A percentile compares a stretch with the other conserved stretches of the same genome.
These are phyloP conservation scores for Ceratobasidium sp. DNA, from an alignment of 1,284 basidiomycete species.

Conservation along the genomic window DNA sequence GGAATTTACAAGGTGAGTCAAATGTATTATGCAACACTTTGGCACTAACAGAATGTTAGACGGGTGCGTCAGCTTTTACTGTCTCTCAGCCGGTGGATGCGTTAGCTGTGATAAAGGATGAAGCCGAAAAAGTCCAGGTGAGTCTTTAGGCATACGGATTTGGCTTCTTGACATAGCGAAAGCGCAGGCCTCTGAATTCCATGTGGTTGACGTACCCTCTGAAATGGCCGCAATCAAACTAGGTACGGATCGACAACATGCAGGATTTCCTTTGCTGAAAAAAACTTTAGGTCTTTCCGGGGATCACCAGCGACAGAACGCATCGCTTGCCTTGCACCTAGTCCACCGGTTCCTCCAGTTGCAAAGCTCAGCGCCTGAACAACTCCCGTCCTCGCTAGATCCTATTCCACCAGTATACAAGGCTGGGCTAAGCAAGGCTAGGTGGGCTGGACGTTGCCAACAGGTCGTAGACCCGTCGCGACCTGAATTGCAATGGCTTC, in stretches of 20 bases:
- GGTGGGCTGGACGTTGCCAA: slow-evolving; percentile 99
- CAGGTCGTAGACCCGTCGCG: slow-evolving; percentile 71
- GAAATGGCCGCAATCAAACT: slow-evolving; percentile 70
- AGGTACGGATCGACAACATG: slow-evolving; percentile 60
- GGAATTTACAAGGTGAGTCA: slow-evolving; percentile 90
- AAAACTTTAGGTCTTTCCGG: slow-evolving; percentile 79
- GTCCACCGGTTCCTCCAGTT: slow-evolving; percentile 75
- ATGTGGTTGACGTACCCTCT: slow-evolving; percentile 65
- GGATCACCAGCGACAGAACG: slow-evolving; percentile 91
- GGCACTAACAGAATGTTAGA: slow-evolving; percentile 58
- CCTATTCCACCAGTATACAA: slow-evolving; percentile 63
- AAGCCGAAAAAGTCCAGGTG: slow-evolving; percentile 75
- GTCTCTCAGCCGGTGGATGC: slow-evolving; percentile 82
- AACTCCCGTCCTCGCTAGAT: slow-evolving; percentile 51
- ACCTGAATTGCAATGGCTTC: slow-evolving; percentile 78
- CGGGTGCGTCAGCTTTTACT: slow-evolving; percentile 86
- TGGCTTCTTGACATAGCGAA: slow-evolving; percentile 23
- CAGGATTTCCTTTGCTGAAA: background rate
- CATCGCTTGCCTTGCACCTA: slow-evolving; percentile 85
- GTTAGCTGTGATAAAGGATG: slow-evolving; percentile 72
- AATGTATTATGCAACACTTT: background rate
- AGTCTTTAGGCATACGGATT: slow-evolving; percentile 40
- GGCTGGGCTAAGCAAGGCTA: slow-evolving; percentile 74
- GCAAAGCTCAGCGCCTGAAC: slow-evolving; percentile 51
- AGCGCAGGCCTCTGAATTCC: slow-evolving; percentile 72